Percentiles rank a stretch among this genome's conserved stretches.
Evolutionary conservation across 2,329 filamentous ascomycete species (phyloP).

Genomic region (Ramularia endophylla): DNA sequence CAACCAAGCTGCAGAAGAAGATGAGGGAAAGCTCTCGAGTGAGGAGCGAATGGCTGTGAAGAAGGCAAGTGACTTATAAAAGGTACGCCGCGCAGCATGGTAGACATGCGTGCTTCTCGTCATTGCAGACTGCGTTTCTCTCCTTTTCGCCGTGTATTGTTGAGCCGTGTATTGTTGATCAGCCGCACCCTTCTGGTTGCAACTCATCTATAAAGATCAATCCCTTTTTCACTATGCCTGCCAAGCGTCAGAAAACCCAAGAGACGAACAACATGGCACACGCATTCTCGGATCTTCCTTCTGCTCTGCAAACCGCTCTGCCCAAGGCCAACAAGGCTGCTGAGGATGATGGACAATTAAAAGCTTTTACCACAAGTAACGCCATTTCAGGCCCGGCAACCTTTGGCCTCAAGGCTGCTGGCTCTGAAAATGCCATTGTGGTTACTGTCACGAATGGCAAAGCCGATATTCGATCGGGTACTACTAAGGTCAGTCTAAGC

Average conservation of each 20-base stretch:
- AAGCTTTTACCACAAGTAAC: slow-evolving; percentile 27
- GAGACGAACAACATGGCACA: slow-evolving; percentile 19
- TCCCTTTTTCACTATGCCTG: background rate
- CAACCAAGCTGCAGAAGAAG: too few relatives aligned
- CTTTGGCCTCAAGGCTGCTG: slow-evolving; percentile 30
- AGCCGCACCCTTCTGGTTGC: slow-evolving; percentile 7
- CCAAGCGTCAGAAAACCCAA: slow-evolving; percentile 18
- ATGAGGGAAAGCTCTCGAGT: slow-evolving; percentile 7
- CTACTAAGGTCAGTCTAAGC: slow-evolving; percentile 5
- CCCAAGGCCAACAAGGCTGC: slow-evolving; percentile 25
- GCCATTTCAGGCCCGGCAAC: slow-evolving; percentile 26
- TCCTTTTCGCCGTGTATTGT: too few relatives aligned
- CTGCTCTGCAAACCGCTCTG: slow-evolving; percentile 20
- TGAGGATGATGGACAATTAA: slow-evolving; percentile 24
- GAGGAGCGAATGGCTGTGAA: too few relatives aligned
- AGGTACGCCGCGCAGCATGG: too few relatives aligned
- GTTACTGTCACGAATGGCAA: slow-evolving; percentile 27
- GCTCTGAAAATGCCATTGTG: slow-evolving; percentile 24
- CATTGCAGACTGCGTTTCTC: too few relatives aligned
- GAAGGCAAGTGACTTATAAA: too few relatives aligned
- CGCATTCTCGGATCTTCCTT: slow-evolving; percentile 27
- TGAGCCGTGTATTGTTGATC: too few relatives aligned
- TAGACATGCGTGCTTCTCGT: too few relatives aligned
- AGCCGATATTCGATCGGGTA: slow-evolving; percentile 21
- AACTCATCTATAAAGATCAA: too few relatives aligned